Evolutionary conservation across 2,329 filamentous ascomycete genomes (phyloP).

Genomic region (Alternaria sp.): DNA sequence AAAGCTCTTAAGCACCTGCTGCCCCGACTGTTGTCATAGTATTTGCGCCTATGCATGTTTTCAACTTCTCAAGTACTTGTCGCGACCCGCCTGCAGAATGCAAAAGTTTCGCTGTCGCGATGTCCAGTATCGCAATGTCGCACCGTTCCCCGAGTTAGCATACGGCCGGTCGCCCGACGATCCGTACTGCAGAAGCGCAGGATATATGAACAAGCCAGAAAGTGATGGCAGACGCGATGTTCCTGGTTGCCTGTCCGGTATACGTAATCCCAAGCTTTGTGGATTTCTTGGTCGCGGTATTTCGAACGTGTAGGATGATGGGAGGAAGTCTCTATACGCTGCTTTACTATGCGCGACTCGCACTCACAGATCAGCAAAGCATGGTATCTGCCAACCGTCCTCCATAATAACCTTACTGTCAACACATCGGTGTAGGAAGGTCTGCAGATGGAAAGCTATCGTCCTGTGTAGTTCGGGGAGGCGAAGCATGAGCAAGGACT

Average conservation of each 20-base stretch:
- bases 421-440: neutral
- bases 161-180: neutral
- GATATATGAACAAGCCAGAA: neutral
- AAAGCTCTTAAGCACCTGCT: neutral
- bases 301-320: too few species aligned
- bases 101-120: neutral
- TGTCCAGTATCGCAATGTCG: neutral
- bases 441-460: neutral
- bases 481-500: slow-evolving; percentile 7
- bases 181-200: neutral
- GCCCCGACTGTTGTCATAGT: neutral
- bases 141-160: neutral
- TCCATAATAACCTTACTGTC: neutral
- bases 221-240: neutral
- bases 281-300: neutral
- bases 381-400: neutral
- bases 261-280: neutral
- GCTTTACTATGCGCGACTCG: neutral
- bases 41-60: neutral
- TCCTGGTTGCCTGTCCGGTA: neutral
- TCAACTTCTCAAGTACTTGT: neutral
- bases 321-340: too few species aligned
- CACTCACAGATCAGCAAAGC: neutral
- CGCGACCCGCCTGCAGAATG: neutral
- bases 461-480: neutral